These are phyloP conservation scores for Pseudogymnoascus sp. DNA, from an alignment of 2,329 filamentous ascomycete genomes.

Conservation along the genomic window DNA sequence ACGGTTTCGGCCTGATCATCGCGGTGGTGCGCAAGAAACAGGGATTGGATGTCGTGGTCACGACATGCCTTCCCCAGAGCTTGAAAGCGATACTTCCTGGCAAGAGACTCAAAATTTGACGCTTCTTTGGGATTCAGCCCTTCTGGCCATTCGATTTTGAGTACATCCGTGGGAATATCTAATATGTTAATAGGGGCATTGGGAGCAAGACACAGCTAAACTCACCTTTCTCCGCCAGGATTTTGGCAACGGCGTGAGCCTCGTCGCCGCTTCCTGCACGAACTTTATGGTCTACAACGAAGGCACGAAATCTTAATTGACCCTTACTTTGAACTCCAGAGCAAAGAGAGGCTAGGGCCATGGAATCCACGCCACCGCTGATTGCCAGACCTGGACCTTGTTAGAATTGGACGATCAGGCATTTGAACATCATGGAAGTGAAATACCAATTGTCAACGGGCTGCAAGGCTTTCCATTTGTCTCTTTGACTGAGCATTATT, in stretches of 20 bases:
- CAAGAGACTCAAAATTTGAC: constrained; percentile 68
- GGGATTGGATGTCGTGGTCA: constrained; percentile 41
- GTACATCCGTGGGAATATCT: constrained; percentile 25
- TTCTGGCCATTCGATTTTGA: constrained; percentile 45
- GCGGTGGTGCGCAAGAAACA: constrained; percentile 78
- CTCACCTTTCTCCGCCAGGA: constrained; percentile 15
- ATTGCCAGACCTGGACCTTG: constrained; percentile 59
- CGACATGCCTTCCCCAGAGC: constrained; percentile 56
- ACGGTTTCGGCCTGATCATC: constrained; percentile 92
- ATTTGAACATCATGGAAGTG: neutral
- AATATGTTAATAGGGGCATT: neutral
- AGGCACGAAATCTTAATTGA: constrained; percentile 34
- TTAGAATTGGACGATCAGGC: neutral
- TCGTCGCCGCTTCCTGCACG: constrained; percentile 47
- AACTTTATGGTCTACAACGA: constrained; percentile 52
- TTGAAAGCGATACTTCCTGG: constrained; percentile 67
- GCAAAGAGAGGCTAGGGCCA: constrained; percentile 80
- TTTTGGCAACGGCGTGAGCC: constrained; percentile 39
- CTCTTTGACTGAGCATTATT: neutral
- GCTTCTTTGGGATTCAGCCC: constrained; percentile 36
- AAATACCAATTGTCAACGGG: neutral
- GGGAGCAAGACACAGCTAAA: neutral
- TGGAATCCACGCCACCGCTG: constrained; percentile 94
- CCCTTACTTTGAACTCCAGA: constrained; percentile 31
- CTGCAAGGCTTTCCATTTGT: neutral